Percentiles rank a stretch among this genome's conserved stretches.
Conservation (phyloP, 2,329 filamentous ascomycete species). For the Venturia pyrina region DNA sequence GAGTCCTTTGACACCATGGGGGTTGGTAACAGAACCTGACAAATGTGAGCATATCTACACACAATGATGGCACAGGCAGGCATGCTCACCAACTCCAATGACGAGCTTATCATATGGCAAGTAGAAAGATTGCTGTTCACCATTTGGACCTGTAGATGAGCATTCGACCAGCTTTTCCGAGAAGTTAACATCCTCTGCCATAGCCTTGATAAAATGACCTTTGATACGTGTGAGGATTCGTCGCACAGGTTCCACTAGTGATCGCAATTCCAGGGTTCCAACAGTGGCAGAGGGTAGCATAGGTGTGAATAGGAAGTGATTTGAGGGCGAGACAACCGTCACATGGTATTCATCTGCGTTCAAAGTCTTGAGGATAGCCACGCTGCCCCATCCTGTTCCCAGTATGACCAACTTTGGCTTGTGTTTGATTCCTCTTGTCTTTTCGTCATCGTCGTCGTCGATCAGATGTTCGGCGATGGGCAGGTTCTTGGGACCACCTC, state of each 20-base stretch:
- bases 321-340: slow-evolving; percentile 85
- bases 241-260: slow-evolving; percentile 84
- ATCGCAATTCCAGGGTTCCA: slow-evolving; percentile 83
- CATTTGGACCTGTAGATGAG: slow-evolving; percentile 58
- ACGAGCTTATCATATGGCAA: slow-evolving; percentile 96
- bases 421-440: slow-evolving; percentile 61
- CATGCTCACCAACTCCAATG: slow-evolving; percentile 60
- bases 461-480: slow-evolving; percentile 82
- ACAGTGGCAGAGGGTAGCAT: slow-evolving; percentile 97
- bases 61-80: no score
- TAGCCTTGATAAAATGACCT: slow-evolving; percentile 84
- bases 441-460: slow-evolving; percentile 73
- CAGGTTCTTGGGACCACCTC: slow-evolving; percentile 87
- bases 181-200: slow-evolving; percentile 83
- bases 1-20: slow-evolving; percentile 89
- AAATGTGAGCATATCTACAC: background rate
- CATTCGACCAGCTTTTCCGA: slow-evolving; percentile 85
- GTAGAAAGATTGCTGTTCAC: slow-evolving; percentile 75
- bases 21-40: slow-evolving; percentile 72
- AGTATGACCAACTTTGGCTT: slow-evolving; percentile 91
- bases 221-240: slow-evolving; percentile 67
- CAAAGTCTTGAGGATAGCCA: slow-evolving; percentile 81
- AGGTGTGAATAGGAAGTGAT: slow-evolving; percentile 96
- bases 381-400: slow-evolving; percentile 90
- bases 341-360: slow-evolving; percentile 91